Percentiles rank a stretch among this genome's conserved stretches.
phyloP scores from a whole-genome alignment of 768 basidiomycete species.

The Gloeopeniophorella convolvens region DNA sequence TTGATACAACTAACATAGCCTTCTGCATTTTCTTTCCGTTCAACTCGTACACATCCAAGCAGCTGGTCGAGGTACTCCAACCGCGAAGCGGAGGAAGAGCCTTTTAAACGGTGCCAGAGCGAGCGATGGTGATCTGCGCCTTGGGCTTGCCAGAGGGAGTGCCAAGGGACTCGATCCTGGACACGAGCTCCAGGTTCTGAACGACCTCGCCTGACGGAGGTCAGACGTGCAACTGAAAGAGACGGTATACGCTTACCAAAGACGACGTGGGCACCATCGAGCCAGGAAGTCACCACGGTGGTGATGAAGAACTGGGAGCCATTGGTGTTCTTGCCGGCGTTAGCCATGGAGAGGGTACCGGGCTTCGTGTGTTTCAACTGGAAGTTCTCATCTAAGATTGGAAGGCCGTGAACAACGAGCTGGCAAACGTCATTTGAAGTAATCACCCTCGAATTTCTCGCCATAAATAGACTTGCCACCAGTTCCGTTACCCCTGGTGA shows the following conservation, averaged over 20 bases:
- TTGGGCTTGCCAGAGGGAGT: slow-evolving; percentile 35
- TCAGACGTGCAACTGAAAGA: not conserved
- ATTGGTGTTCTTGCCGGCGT: slow-evolving; percentile 77
- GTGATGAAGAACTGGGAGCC: slow-evolving; percentile 89
- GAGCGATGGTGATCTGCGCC: slow-evolving; percentile 45
- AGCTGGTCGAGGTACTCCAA: not conserved
- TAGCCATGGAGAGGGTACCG: slow-evolving; percentile 73
- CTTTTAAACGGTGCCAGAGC: slow-evolving; percentile 43
- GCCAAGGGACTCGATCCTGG: slow-evolving; percentile 38
- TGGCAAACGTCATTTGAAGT: not conserved
- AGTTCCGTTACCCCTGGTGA: slow-evolving; percentile 57
- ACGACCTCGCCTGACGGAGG: slow-evolving; percentile 50
- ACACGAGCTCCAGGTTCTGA: slow-evolving; percentile 52
- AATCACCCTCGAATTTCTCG: slow-evolving; percentile 53
- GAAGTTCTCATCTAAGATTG: slow-evolving; percentile 75
- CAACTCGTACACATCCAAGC: slow-evolving; percentile 8
- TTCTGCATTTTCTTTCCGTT: not conserved
- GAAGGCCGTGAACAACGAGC: not conserved
- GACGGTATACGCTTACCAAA: slow-evolving; percentile 49
- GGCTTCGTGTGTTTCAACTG: slow-evolving; percentile 63
- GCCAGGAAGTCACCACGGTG: slow-evolving; percentile 69
- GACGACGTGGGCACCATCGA: slow-evolving; percentile 81
- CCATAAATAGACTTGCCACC: slow-evolving; percentile 81
- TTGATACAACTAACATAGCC: slow-evolving; percentile 10
- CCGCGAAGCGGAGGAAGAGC: not conserved